Percentiles rank a stretch among this genome's conserved stretches.
phyloP scores from a whole-genome alignment of 768 basidiomycete species.

The Hortiboletus campestris region DNA sequence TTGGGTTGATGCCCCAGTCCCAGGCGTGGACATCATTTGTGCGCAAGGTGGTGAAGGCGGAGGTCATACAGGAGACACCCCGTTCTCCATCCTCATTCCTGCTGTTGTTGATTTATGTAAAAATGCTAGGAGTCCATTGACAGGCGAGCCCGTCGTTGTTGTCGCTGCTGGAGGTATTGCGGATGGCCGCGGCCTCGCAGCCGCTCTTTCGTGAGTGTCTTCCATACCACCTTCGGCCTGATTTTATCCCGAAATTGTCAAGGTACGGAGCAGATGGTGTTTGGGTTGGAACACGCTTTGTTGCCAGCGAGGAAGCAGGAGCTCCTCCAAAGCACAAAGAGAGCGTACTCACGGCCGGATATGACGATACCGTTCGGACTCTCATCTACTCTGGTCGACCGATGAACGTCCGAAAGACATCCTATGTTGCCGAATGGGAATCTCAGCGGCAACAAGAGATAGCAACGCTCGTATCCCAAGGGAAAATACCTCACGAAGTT shows the following conservation, averaged over 20 bases:
- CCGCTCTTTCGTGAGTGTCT: conserved; percentile 55
- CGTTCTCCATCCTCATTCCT: conserved; percentile 80
- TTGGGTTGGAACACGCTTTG: conserved; percentile 88
- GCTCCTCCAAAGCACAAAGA: conserved; percentile 76
- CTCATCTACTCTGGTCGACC: conserved; percentile 78
- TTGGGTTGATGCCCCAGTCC: neutral
- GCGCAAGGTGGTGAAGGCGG: conserved; percentile 88
- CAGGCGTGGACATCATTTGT: conserved; percentile 88
- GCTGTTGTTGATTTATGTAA: conserved; percentile 79
- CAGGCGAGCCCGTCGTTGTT: conserved; percentile 71
- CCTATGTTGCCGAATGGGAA: conserved; percentile 80
- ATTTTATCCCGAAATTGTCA: neutral
- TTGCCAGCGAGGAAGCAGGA: conserved; percentile 77
- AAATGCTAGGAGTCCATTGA: conserved; percentile 67
- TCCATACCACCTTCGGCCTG: neutral
- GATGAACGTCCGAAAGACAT: conserved; percentile 76
- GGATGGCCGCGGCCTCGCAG: conserved; percentile 79
- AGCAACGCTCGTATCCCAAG: conserved; percentile 52
- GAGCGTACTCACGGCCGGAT: conserved; percentile 62
- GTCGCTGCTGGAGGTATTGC: conserved; percentile 85
- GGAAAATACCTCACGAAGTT: conserved; percentile 72
- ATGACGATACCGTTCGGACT: conserved; percentile 71
- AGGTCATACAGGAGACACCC: conserved; percentile 82
- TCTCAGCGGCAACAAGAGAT: conserved; percentile 59
- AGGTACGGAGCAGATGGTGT: conserved; percentile 83